phyloP scores from a whole-genome alignment of 2,329 filamentous ascomycete species.

The Cladorrhinum sp. region DNA sequence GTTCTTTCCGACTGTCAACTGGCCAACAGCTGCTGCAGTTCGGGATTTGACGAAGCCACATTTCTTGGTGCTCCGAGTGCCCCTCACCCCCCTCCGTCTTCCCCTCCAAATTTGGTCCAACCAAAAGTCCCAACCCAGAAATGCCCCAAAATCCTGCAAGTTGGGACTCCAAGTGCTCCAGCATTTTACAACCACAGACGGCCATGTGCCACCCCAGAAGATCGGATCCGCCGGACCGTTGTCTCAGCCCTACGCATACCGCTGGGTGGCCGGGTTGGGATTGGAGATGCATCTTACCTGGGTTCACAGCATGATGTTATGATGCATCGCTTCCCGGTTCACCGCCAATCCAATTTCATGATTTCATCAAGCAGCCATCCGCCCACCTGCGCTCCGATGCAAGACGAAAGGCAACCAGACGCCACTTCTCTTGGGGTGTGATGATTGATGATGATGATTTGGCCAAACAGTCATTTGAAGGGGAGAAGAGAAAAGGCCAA shows the following conservation, averaged over 20 bases:
- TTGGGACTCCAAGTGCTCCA: neutral
- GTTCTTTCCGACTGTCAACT: neutral
- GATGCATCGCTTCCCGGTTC: neutral
- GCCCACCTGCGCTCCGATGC: no score
- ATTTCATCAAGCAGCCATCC: no score
- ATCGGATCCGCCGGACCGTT: slow-evolving; percentile 7
- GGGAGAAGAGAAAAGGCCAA: no score
- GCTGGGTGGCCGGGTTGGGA: neutral
- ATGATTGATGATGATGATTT: no score
- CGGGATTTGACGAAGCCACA: no score
- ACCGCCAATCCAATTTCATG: neutral
- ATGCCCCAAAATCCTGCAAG: neutral
- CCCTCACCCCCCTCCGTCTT: neutral
- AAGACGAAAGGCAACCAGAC: neutral
- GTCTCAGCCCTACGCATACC: slow-evolving; percentile 20
- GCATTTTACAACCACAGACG: neutral
- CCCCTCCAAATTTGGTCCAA: neutral
- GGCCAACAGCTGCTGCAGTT: neutral
- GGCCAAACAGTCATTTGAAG: no score
- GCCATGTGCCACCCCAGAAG: slow-evolving; percentile 1
- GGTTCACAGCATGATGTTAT: neutral
- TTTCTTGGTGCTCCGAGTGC: no score
- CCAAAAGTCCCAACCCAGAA: neutral
- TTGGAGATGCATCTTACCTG: neutral
- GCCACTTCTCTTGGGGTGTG: neutral